Evolutionary conservation across 169 alveolate genomes (phyloP).

Genomic region (Miamiensis avidus): DNA sequence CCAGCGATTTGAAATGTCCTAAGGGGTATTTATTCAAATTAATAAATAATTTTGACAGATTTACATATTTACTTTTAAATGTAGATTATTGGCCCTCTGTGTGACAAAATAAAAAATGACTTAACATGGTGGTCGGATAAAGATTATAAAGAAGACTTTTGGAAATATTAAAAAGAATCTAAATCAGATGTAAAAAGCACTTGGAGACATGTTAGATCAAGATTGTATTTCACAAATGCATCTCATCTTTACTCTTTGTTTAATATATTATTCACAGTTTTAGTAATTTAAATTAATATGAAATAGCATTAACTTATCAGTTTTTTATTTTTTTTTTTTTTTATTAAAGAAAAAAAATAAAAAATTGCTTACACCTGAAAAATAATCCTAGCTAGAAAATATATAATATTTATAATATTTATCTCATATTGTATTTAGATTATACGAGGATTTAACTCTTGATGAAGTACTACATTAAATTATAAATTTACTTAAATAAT

Average conservation of each 20-base stretch:
- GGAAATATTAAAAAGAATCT: slow-evolving; percentile 63
- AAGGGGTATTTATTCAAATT: too few relatives aligned
- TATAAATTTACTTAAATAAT: too few relatives aligned
- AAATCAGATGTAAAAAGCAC: slow-evolving; percentile 68
- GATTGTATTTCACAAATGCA: slow-evolving; percentile 80
- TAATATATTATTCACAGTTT: slow-evolving; percentile 62
- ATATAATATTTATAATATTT: slow-evolving; percentile 67
- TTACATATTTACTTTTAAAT: too few relatives aligned
- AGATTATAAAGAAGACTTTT: slow-evolving; percentile 68
- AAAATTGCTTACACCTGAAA: slow-evolving; percentile 36
- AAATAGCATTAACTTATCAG: slow-evolving; percentile 15
- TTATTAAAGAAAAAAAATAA: background rate
- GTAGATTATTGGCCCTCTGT: slow-evolving; percentile 52
- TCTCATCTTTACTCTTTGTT: slow-evolving; percentile 76
- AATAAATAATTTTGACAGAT: too few relatives aligned
- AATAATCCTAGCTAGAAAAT: slow-evolving; percentile 49
- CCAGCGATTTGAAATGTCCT: slow-evolving; percentile 63
- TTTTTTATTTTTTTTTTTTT: slow-evolving; percentile 23
- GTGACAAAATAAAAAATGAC: slow-evolving; percentile 76
- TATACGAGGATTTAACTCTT: slow-evolving; percentile 67
- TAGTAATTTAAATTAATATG: slow-evolving; percentile 31
- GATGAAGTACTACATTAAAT: slow-evolving; percentile 33
- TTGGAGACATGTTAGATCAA: slow-evolving; percentile 79
- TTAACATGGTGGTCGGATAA: slow-evolving; percentile 69
- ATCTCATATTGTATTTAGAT: slow-evolving; percentile 68